phyloP scores from a whole-genome alignment of 2,329 filamentous ascomycete genomes.

The Escovopsis sp. region DNA sequence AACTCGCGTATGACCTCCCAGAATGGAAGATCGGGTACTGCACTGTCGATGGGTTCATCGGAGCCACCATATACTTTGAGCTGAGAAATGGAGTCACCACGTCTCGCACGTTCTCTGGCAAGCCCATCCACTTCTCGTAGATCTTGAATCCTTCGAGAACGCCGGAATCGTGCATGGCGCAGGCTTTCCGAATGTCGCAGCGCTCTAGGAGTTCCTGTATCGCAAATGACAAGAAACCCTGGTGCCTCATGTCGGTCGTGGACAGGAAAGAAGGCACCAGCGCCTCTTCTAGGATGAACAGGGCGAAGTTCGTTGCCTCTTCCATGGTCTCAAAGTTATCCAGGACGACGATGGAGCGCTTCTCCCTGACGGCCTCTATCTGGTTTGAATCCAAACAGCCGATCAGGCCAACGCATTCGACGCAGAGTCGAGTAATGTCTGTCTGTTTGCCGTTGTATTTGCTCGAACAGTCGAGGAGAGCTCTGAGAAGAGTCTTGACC shows the following conservation, averaged over 20 bases:
- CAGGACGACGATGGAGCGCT: conserved; percentile 69
- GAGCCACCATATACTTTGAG: conserved; percentile 64
- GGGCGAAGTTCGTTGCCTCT: conserved; percentile 73
- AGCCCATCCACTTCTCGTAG: conserved; percentile 58
- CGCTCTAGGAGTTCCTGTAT: conserved; percentile 83
- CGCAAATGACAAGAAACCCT: conserved; percentile 82
- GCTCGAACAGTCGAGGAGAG: conserved; percentile 71
- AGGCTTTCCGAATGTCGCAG: conserved; percentile 53
- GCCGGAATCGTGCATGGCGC: conserved; percentile 23
- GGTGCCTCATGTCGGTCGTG: conserved; percentile 70
- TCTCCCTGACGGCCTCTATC: conserved; percentile 63
- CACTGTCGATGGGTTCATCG: conserved; percentile 38
- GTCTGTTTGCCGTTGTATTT: conserved; percentile 56
- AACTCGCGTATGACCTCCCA: conserved; percentile 56
- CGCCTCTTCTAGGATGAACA: conserved; percentile 74
- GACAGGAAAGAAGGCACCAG: conserved; percentile 86
- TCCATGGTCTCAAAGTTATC: conserved; percentile 68
- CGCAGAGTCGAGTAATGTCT: conserved; percentile 57
- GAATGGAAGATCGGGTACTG: conserved; percentile 67
- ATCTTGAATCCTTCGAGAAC: conserved; percentile 38
- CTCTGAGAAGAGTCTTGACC: conserved; percentile 55
- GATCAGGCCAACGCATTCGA: conserved; percentile 72
- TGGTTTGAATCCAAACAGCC: conserved; percentile 86
- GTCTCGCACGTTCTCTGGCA: conserved; percentile 65
- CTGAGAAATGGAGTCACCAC: conserved; percentile 77